A percentile compares a stretch with the other conserved stretches of the same genome.
Evolutionary conservation across 73 alveolate genomes (phyloP).

Genomic region (Paramecium pentaurelia): DNA sequence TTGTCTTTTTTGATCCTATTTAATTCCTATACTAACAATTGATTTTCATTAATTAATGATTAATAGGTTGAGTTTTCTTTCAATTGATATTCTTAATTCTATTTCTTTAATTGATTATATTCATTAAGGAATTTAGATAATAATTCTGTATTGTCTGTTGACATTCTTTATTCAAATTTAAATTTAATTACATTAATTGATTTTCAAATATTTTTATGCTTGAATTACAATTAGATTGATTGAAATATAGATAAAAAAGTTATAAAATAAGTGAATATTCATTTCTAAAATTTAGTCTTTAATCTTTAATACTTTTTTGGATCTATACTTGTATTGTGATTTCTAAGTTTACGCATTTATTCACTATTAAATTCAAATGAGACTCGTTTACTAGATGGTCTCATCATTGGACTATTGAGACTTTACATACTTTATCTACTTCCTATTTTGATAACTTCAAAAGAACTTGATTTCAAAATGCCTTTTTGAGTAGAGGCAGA

Average conservation of each 20-base stretch:
- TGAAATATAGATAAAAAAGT: not conserved
- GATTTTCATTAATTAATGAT: not conserved
- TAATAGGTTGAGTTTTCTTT: not conserved
- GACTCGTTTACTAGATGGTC: not conserved
- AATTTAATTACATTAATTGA: not conserved
- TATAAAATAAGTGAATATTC: not conserved
- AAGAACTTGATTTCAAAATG: not conserved
- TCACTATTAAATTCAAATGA: conserved; percentile 1
- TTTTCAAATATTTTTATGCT: not conserved
- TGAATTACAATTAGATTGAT: not conserved
- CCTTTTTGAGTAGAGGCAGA: not conserved
- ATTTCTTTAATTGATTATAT: not conserved
- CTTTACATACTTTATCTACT: not conserved
- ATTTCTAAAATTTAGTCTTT: not conserved
- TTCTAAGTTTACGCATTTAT: not conserved
- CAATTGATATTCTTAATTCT: not conserved
- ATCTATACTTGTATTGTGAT: not conserved
- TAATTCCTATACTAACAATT: not conserved
- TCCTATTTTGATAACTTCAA: not conserved
- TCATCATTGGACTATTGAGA: not conserved
- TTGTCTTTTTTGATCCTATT: not conserved
- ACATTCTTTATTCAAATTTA: not conserved
- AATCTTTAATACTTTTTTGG: not conserved
- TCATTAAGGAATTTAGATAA: not conserved
- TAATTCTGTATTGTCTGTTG: not conserved